These are phyloP conservation scores for Phoma sp. DNA, from an alignment of 2,329 filamentous ascomycete species.

Conservation along the genomic window DNA sequence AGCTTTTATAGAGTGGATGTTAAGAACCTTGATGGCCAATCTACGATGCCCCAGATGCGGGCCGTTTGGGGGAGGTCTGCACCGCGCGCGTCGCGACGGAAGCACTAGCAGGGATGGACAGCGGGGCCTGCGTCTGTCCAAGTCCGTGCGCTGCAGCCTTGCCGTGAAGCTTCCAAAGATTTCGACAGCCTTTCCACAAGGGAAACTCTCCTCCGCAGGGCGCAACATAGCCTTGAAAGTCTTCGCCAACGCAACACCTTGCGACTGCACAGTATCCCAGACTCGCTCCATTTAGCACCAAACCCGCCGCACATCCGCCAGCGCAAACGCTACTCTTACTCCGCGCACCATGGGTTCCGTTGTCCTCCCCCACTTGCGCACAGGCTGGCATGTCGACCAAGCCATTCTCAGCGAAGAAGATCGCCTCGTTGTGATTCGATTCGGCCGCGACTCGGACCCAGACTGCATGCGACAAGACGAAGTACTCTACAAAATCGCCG, in stretches of 20 bases:
- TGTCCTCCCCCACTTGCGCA: constrained; percentile 86
- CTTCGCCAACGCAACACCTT: no score
- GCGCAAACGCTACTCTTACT: not conserved
- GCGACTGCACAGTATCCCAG: not conserved
- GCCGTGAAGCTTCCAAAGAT: constrained; percentile 15
- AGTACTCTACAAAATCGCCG: constrained; percentile 91
- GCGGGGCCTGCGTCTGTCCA: constrained; percentile 6
- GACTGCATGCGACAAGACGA: constrained; percentile 88
- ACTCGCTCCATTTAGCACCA: not conserved
- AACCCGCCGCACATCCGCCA: not conserved
- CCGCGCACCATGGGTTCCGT: constrained; percentile 73
- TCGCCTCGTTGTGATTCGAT: constrained; percentile 89
- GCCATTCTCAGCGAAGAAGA: constrained; percentile 82
- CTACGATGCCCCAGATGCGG: not conserved
- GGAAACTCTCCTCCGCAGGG: not conserved
- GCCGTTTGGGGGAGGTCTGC: no score
- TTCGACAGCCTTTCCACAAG: not conserved
- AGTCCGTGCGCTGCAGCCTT: constrained; percentile 15
- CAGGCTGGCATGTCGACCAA: constrained; percentile 98
- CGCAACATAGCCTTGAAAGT: not conserved
- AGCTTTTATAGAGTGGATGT: not conserved
- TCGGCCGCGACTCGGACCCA: constrained; percentile 83
- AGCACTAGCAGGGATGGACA: constrained; percentile 6
- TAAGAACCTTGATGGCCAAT: constrained; percentile 8
- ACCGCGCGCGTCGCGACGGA: not conserved